phyloP scores from a whole-genome alignment of 306 rosid genomes.

The Ormosia semicastrata region DNA sequence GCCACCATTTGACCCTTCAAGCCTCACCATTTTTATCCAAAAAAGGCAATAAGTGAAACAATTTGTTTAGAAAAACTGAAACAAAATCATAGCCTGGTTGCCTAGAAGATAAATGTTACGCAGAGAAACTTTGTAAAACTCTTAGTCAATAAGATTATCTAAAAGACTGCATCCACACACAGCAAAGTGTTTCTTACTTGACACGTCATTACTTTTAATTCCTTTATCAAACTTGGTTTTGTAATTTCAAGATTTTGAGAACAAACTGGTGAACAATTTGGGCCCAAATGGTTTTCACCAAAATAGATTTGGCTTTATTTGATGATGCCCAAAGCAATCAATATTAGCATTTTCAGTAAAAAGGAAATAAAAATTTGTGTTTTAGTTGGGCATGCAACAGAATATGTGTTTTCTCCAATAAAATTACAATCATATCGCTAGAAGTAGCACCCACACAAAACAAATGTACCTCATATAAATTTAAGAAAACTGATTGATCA shows the following conservation, averaged over 20 bases:
- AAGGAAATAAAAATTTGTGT: background rate
- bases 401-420: background rate
- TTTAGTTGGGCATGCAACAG: background rate
- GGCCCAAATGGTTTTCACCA: background rate
- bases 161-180: background rate
- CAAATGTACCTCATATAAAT: slow-evolving; percentile 62
- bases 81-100: background rate
- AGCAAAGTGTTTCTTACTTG: background rate
- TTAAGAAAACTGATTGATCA: slow-evolving; percentile 46
- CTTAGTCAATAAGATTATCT: background rate
- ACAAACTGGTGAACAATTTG: background rate
- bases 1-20: no score
- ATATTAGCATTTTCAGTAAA: background rate
- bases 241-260: background rate
- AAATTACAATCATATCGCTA: background rate
- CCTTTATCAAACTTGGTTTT: background rate
- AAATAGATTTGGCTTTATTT: background rate
- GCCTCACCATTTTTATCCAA: no score
- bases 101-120: no score
- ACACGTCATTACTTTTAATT: background rate
- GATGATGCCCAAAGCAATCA: slow-evolving; percentile 15
- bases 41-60: no score
- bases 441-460: slow-evolving; percentile 2
- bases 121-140: no score
- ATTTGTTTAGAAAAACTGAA: no score